Conservation (phyloP, 164 flowering plant species). For the Stephania japonica region DNA sequence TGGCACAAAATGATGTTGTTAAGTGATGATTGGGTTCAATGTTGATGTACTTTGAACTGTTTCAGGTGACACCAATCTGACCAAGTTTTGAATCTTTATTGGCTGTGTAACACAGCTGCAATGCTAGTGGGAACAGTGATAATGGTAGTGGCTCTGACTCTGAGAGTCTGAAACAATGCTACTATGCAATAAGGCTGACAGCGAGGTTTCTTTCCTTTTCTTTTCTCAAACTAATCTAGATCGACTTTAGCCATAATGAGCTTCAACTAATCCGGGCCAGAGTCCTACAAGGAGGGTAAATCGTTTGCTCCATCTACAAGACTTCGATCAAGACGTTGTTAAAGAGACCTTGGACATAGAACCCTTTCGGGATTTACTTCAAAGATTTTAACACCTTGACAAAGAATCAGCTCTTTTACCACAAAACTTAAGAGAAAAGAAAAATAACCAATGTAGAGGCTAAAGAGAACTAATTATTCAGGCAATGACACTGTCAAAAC, state of each 20-base stretch:
- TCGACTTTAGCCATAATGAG: no score
- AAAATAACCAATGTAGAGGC: background rate
- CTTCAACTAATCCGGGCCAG: no score
- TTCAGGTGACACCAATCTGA: no score
- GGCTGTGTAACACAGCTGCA: background rate
- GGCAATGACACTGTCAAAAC: conserved; percentile 34
- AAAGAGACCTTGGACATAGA: background rate
- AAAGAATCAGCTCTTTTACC: background rate
- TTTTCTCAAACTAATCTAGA: no score
- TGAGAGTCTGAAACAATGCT: background rate
- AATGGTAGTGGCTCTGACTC: background rate
- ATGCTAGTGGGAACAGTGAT: background rate
- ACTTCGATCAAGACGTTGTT: no score
- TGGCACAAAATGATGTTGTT: background rate
- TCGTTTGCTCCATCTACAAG: no score
- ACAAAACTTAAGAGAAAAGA: no score
- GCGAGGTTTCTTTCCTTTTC: background rate
- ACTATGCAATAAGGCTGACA: background rate
- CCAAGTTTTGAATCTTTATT: no score
- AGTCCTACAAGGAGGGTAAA: no score
- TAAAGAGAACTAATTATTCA: conserved; percentile 12
- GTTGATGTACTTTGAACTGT: background rate
- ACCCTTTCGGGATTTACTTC: background rate
- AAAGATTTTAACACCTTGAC: background rate
- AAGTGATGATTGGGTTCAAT: background rate